These are phyloP conservation scores for Rubia yunnanensis DNA, from an alignment of 257 asterid species.

Conservation along the genomic window DNA sequence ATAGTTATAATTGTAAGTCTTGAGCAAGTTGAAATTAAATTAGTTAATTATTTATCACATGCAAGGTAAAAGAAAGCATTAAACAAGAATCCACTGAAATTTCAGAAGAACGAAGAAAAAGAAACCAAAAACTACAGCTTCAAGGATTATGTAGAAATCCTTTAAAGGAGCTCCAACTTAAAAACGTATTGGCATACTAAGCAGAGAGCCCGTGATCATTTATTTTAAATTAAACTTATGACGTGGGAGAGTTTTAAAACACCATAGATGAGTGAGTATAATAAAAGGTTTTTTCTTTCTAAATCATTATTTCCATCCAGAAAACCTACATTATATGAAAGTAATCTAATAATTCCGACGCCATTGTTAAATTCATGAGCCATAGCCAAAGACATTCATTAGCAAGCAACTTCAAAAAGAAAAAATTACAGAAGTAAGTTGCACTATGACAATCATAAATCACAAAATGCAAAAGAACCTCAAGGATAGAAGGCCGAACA, in stretches of 20 bases:
- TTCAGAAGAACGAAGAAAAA: neutral
- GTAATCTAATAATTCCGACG: neutral
- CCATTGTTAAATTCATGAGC: neutral
- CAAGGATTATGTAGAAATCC: neutral
- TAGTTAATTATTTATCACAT: neutral
- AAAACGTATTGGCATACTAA: neutral
- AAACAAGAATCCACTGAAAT: neutral
- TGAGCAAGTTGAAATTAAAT: neutral
- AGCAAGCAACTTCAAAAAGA: neutral
- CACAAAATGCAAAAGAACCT: neutral
- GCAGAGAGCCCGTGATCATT: neutral
- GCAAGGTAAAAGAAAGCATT: neutral
- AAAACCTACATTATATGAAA: neutral
- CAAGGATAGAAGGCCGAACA: conserved; percentile 7
- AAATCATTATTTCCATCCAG: neutral
- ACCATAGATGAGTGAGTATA: neutral
- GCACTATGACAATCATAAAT: neutral
- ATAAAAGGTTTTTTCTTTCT: neutral
- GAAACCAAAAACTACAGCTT: neutral
- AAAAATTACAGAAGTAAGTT: neutral
- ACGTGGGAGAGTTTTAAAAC: neutral
- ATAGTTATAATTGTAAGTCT: neutral
- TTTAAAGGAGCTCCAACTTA: neutral
- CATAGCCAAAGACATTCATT: neutral
- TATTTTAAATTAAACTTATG: neutral